Evolutionary conservation across 129 eudicot genomes (phyloP).

Genomic region (Calendula officinalis): DNA sequence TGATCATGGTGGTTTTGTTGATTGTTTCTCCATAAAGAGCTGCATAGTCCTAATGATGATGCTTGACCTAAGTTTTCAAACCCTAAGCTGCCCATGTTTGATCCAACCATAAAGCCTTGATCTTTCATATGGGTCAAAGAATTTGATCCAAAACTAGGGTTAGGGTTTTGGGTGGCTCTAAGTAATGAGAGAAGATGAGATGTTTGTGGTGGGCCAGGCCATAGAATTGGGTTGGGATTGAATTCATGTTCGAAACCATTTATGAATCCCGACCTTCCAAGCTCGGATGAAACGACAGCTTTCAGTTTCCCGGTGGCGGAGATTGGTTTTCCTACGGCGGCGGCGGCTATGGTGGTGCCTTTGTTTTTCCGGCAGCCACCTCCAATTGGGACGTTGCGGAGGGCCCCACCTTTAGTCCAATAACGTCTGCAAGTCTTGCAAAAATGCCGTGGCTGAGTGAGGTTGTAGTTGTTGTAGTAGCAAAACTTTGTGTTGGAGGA

Average conservation of each 20-base stretch:
- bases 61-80: slow-evolving; percentile 38
- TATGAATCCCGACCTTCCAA: slow-evolving; percentile 38
- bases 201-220: slow-evolving; percentile 54
- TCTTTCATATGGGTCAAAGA: slow-evolving; percentile 38
- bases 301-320: slow-evolving; percentile 32
- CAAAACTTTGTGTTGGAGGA: slow-evolving; percentile 79
- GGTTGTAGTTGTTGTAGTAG: slow-evolving; percentile 92
- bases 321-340: slow-evolving; percentile 34
- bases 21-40: slow-evolving; percentile 49
- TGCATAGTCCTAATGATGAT: slow-evolving; percentile 34
- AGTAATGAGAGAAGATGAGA: slow-evolving; percentile 65
- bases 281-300: slow-evolving; percentile 41
- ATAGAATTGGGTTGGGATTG: slow-evolving; percentile 44
- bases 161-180: slow-evolving; percentile 64
- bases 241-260: slow-evolving; percentile 42
- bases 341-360: slow-evolving; percentile 29
- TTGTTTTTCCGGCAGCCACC: slow-evolving; percentile 83
- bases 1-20: slow-evolving; percentile 40
- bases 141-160: slow-evolving; percentile 46
- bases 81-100: slow-evolving; percentile 41
- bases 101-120: slow-evolving; percentile 42
- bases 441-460: slow-evolving; percentile 91
- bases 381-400: slow-evolving; percentile 80
- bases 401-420: slow-evolving; percentile 91
- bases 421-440: slow-evolving; percentile 90